Conservation (phyloP, 1,284 basidiomycete species). For the Schizophyllum amplum region DNA sequence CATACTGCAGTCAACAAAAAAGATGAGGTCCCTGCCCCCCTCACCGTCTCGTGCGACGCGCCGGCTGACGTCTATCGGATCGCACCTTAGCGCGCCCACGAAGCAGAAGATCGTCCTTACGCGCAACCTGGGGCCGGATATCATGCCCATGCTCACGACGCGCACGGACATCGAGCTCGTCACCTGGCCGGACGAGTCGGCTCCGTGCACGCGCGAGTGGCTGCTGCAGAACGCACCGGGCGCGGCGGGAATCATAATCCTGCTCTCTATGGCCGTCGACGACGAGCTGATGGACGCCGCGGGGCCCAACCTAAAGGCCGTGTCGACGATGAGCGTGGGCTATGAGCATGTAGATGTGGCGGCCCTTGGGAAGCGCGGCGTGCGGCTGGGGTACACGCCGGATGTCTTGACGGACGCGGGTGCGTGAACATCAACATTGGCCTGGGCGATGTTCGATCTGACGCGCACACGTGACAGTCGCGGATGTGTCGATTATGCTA, state of each 20-base stretch:
- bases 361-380: constrained; percentile 53
- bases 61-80: constrained; percentile 28
- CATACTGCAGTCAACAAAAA: too few relatives aligned
- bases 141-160: constrained; percentile 53
- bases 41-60: constrained; percentile 6
- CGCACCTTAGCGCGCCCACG: constrained; percentile 21
- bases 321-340: constrained; percentile 89
- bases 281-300: constrained; percentile 66
- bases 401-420: constrained; percentile 86
- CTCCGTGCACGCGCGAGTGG: constrained; percentile 63
- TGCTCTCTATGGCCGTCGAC: constrained; percentile 58
- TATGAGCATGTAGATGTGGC: constrained; percentile 76
- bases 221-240: constrained; percentile 67
- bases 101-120: constrained; percentile 57
- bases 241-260: constrained; percentile 58
- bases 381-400: constrained; percentile 87
- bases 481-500: constrained; percentile 83
- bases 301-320: constrained; percentile 62
- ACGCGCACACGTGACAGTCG: constrained; percentile 47
- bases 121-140: constrained; percentile 61
- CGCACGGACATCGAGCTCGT: constrained; percentile 54
- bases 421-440: constrained; percentile 20
- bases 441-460: neutral
- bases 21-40: too few relatives aligned
- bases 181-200: constrained; percentile 59